Conservation (phyloP, 441 rosid genomes). For the Pelargonium citronellum region DNA sequence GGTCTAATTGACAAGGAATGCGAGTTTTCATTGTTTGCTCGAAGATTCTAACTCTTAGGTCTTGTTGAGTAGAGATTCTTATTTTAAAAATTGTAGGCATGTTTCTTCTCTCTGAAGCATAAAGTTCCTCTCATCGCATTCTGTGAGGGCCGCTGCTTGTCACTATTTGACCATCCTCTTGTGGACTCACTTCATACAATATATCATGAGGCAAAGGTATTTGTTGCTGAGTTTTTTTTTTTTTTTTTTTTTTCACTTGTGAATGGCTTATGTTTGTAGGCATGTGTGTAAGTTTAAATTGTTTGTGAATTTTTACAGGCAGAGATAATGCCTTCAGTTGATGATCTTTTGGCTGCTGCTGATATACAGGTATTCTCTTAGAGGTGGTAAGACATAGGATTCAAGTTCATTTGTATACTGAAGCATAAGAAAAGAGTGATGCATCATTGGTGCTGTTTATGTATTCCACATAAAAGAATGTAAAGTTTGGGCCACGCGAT, state of each 20-base stretch:
- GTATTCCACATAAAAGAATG: too few relatives aligned
- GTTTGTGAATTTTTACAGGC: slow-evolving; percentile 48
- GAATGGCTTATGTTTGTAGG: slow-evolving; percentile 13
- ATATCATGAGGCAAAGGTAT: slow-evolving; percentile 81
- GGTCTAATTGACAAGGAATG: background rate
- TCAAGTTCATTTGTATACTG: background rate
- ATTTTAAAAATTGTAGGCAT: slow-evolving; percentile 45
- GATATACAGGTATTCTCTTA: slow-evolving; percentile 63
- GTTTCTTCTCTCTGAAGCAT: slow-evolving; percentile 64
- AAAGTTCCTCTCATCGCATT: slow-evolving; percentile 82
- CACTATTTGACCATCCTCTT: slow-evolving; percentile 72
- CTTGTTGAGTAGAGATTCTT: background rate
- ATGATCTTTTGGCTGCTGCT: slow-evolving; percentile 58
- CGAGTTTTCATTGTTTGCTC: background rate
- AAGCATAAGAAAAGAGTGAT: background rate
- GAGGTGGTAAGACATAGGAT: background rate
- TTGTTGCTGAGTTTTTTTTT: slow-evolving; percentile 5
- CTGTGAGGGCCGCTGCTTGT: slow-evolving; percentile 70
- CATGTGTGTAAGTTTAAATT: slow-evolving; percentile 13
- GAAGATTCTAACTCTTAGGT: background rate
- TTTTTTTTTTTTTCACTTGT: slow-evolving; percentile 7
- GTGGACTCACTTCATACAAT: slow-evolving; percentile 63
- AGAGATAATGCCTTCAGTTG: slow-evolving; percentile 69
- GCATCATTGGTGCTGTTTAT: background rate
- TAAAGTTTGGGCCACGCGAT: too few relatives aligned